phyloP scores from a whole-genome alignment of 805 yeast genomes.

The Maudiozyma saulgeensis region DNA sequence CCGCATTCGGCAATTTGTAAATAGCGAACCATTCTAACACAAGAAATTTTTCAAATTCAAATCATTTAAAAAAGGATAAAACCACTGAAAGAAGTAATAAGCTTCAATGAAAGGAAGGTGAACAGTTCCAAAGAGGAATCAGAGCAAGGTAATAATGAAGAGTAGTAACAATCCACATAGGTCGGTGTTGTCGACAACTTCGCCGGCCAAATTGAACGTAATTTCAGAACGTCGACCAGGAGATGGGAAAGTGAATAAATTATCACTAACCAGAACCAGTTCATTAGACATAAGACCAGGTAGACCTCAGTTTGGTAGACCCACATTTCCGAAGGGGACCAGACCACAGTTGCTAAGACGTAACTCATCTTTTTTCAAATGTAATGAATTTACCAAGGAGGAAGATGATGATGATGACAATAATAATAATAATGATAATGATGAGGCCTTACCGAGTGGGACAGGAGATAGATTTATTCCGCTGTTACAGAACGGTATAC shows the following conservation, averaged over 20 bases:
- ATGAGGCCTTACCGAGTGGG: background rate
- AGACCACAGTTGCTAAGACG: constrained; percentile 28
- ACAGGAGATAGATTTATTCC: constrained; percentile 57
- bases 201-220: constrained; percentile 40
- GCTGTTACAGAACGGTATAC: constrained; percentile 39
- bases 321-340: constrained; percentile 19
- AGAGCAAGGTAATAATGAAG: constrained; percentile 2
- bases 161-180: constrained; percentile 20
- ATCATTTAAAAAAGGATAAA: background rate
- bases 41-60: background rate
- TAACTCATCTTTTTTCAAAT: constrained; percentile 25
- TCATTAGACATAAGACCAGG: constrained; percentile 18
- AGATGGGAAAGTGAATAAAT: constrained; percentile 13
- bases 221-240: constrained; percentile 22
- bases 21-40: background rate
- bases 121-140: too few relatives aligned
- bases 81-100: too few relatives aligned
- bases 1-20: constrained; percentile 16
- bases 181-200: constrained; percentile 34
- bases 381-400: constrained; percentile 15
- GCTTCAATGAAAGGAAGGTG: too few relatives aligned
- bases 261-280: constrained; percentile 16
- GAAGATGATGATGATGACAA: background rate
- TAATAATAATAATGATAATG: constrained; percentile 4
- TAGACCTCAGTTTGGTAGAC: constrained; percentile 12